These are phyloP conservation scores for Prototheca wickerhamii DNA, from an alignment of 163 green algal genomes.

Conservation along the genomic window DNA sequence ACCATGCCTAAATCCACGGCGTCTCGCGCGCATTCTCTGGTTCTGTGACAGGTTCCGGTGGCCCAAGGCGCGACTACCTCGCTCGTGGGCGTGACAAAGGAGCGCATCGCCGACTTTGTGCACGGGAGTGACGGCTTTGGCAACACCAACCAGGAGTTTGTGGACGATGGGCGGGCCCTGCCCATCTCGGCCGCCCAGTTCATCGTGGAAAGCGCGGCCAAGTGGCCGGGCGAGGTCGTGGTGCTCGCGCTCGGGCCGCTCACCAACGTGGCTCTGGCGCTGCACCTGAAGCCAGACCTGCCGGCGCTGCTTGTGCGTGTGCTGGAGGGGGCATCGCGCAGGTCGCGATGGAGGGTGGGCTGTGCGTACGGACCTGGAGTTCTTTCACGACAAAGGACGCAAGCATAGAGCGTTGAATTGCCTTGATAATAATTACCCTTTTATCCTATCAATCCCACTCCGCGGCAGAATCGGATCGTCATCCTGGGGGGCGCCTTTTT, in stretches of 20 bases:
- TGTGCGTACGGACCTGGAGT: too few relatives aligned
- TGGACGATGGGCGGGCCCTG: too few relatives aligned
- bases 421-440: too few relatives aligned
- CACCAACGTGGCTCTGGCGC: constrained; percentile 72
- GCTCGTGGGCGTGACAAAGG: constrained; percentile 49
- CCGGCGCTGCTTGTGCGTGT: constrained; percentile 36
- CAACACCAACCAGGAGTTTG: constrained; percentile 45
- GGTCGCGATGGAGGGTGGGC: background rate
- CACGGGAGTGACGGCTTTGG: constrained; percentile 84
- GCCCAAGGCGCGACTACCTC: constrained; percentile 45
- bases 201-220: constrained; percentile 42
- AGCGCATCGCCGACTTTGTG: constrained; percentile 77
- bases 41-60: constrained; percentile 49
- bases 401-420: constrained; percentile 8
- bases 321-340: background rate
- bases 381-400: constrained; percentile 7
- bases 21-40: background rate
- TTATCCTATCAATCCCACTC: too few relatives aligned
- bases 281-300: constrained; percentile 53
- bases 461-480: constrained; percentile 49
- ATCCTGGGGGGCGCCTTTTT: constrained; percentile 79
- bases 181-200: constrained; percentile 57
- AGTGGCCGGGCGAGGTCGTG: constrained; percentile 49
- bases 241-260: constrained; percentile 63
- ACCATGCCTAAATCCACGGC: background rate